These are phyloP conservation scores for Pyrus communis DNA, from an alignment of 306 rosid species.

Conservation along the genomic window DNA sequence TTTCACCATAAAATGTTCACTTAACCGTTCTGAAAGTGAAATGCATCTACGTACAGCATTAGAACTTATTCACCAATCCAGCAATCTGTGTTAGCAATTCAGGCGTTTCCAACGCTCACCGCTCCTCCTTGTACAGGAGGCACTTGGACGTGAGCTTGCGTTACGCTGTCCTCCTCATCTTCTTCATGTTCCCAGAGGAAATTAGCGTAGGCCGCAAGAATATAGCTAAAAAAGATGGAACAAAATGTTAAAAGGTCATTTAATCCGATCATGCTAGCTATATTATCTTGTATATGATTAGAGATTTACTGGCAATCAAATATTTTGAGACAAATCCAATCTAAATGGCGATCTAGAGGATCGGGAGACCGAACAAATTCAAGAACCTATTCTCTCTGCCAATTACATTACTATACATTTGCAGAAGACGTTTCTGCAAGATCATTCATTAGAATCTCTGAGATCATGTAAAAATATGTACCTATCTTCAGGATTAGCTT, in stretches of 20 bases:
- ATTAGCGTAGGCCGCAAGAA: slow-evolving; percentile 69
- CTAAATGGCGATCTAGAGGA: background rate
- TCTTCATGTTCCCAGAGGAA: slow-evolving; percentile 81
- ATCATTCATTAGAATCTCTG: background rate
- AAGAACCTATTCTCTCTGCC: background rate
- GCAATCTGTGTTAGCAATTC: background rate
- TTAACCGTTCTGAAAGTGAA: background rate
- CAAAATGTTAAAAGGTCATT: background rate
- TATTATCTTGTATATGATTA: background rate
- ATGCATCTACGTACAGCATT: background rate
- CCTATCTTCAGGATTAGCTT: slow-evolving; percentile 53
- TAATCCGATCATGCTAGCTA: background rate
- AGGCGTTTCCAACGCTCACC: slow-evolving; percentile 14
- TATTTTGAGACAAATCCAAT: background rate
- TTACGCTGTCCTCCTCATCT: slow-evolving; percentile 28
- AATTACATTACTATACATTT: too few species aligned
- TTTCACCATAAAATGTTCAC: background rate
- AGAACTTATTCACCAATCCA: background rate
- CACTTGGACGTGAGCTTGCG: slow-evolving; percentile 8
- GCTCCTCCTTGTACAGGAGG: slow-evolving; percentile 18
- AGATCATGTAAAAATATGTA: slow-evolving; percentile 21
- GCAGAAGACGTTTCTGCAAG: too few species aligned
- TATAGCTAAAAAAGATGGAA: slow-evolving; percentile 42
- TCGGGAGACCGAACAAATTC: background rate
- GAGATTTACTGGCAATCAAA: background rate